These are phyloP conservation scores for Penicillium freii DNA, from an alignment of 2,329 filamentous ascomycete species.

Conservation along the genomic window DNA sequence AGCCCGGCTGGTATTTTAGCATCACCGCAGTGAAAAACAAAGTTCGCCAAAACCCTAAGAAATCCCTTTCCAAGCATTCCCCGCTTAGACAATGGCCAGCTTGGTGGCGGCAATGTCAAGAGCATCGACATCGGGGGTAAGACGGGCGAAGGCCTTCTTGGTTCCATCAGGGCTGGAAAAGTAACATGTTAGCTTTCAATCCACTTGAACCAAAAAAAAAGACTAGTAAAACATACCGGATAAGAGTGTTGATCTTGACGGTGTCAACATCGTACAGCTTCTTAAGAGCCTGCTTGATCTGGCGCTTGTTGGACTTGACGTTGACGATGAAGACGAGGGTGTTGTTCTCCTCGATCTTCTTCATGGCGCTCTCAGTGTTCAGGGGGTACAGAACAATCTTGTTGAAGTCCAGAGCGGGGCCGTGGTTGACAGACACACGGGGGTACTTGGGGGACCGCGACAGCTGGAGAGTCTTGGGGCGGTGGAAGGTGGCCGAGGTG, in stretches of 20 bases:
- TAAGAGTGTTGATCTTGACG: slow-evolving; percentile 99
- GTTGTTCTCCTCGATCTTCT: slow-evolving; percentile 99
- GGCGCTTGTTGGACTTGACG: slow-evolving; percentile 98
- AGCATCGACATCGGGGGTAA: slow-evolving; percentile 95
- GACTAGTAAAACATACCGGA: slow-evolving; percentile 62
- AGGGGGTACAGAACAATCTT: slow-evolving; percentile 97
- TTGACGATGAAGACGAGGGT: slow-evolving; percentile 97
- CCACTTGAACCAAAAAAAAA: background rate
- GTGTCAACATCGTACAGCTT: slow-evolving; percentile 98
- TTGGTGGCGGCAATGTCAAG: slow-evolving; percentile 99
- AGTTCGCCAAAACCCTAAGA: slow-evolving; percentile 48
- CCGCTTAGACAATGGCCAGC: slow-evolving; percentile 87
- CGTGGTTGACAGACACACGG: slow-evolving; percentile 88
- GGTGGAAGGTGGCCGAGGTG: slow-evolving; percentile 92
- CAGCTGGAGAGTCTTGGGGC: slow-evolving; percentile 91
- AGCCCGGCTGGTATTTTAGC: slow-evolving; percentile 41
- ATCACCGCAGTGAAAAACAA: slow-evolving; percentile 43
- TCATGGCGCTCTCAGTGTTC: slow-evolving; percentile 99
- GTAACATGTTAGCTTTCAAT: slow-evolving; percentile 15
- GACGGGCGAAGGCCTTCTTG: slow-evolving; percentile 98
- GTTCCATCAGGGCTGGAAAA: slow-evolving; percentile 76
- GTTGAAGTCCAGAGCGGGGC: slow-evolving; percentile 90
- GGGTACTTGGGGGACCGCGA: slow-evolving; percentile 93
- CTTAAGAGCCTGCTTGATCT: slow-evolving; percentile 98
- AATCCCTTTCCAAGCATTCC: slow-evolving; percentile 30